Evolutionary conservation across 2,329 filamentous ascomycete species (phyloP).

Genomic region (Pseudogymnoascus sp.): DNA sequence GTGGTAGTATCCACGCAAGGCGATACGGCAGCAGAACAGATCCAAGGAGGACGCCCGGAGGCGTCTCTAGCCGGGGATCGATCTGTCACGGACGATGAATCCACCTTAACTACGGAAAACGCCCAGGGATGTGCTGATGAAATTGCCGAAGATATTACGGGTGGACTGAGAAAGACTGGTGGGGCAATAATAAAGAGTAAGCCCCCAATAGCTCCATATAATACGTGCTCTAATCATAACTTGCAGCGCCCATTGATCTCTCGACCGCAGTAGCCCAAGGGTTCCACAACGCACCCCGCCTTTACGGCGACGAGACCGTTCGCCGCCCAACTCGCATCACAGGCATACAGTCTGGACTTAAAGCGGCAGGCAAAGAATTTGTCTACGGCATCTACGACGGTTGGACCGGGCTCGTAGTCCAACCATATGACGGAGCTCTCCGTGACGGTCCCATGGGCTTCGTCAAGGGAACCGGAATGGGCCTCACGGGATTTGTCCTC

Average conservation of each 20-base stretch:
- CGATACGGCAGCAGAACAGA: not conserved
- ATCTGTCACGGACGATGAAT: not conserved
- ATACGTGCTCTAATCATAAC: constrained; percentile 15
- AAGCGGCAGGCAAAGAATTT: constrained; percentile 54
- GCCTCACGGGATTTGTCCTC: constrained; percentile 54
- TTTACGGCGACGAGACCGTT: constrained; percentile 65
- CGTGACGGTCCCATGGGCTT: constrained; percentile 47
- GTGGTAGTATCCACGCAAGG: not conserved
- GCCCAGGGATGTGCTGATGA: constrained; percentile 20
- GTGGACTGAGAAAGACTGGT: constrained; percentile 5
- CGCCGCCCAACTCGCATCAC: constrained; percentile 55
- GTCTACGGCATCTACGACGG: constrained; percentile 58
- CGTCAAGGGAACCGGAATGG: constrained; percentile 49
- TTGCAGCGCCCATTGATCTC: constrained; percentile 47
- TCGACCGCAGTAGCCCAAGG: constrained; percentile 57
- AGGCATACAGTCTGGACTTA: constrained; percentile 55
- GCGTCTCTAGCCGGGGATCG: not conserved
- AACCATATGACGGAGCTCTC: constrained; percentile 51
- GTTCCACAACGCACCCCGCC: constrained; percentile 61
- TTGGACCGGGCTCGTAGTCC: constrained; percentile 52
- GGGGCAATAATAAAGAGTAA: constrained; percentile 1
- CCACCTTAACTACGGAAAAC: constrained; percentile 20
- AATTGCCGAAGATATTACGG: constrained; percentile 22
- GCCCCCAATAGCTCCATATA: not conserved
- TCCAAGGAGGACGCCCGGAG: not conserved